Conservation (phyloP, 31 red algal genomes). For the Endocladia muricata region DNA sequence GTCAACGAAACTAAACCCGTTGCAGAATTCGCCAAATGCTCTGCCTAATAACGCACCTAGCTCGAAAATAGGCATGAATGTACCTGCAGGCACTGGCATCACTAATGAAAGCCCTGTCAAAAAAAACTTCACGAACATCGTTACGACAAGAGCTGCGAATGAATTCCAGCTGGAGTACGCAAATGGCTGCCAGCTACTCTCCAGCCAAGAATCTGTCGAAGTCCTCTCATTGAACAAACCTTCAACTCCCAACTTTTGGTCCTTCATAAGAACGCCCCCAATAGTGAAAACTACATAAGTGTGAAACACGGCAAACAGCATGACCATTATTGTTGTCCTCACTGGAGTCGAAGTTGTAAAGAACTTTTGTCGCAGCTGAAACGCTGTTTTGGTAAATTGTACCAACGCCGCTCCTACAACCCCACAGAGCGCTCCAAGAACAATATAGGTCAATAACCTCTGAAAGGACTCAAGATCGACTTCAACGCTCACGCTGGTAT, state of each 20-base stretch:
- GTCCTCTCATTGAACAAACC: constrained; percentile 36
- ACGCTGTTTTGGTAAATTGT: constrained; percentile 46
- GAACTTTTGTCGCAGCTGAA: constrained; percentile 18
- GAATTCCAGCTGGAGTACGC: constrained; percentile 13
- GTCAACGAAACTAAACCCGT: constrained; percentile 44
- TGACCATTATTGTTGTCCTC: constrained; percentile 48
- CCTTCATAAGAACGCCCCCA: constrained; percentile 52
- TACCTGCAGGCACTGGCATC: constrained; percentile 74
- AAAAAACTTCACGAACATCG: constrained; percentile 56
- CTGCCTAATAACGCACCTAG: constrained; percentile 63
- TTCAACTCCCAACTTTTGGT: constrained; percentile 52
- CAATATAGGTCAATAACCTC: constrained; percentile 48
- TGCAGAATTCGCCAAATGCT: constrained; percentile 51
- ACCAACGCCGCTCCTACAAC: constrained; percentile 57
- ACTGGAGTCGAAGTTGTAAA: constrained; percentile 33
- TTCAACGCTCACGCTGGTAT: constrained; percentile 27
- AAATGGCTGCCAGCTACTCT: constrained; percentile 21
- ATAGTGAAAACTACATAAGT: constrained; percentile 19
- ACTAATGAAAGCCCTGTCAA: constrained; percentile 60
- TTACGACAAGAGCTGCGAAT: constrained; percentile 37
- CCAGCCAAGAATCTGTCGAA: constrained; percentile 23
- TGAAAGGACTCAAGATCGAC: constrained; percentile 31
- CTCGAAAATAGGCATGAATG: constrained; percentile 81
- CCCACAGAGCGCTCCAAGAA: constrained; percentile 59
- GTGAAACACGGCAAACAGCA: constrained; percentile 38